Evolutionary conservation across 441 rosid genomes (phyloP), one percentile per base, ranked within the genome.

Genomic region (Metrosideros polymorpha): DNA sequence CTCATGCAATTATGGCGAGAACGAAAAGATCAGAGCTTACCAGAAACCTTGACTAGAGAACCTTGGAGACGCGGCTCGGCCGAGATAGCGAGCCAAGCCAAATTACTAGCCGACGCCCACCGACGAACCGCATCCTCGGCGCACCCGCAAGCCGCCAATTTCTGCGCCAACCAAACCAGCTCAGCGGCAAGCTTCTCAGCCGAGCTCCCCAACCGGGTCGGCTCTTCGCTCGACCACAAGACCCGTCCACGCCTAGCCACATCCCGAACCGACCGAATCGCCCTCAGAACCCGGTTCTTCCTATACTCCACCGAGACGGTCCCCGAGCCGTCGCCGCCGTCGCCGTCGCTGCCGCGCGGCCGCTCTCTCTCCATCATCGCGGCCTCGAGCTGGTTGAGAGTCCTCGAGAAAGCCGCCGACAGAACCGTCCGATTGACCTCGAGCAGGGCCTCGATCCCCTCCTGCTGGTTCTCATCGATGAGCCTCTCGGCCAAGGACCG

Each of bases 151-250:
- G 51, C 94, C 61, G 86, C 90, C 95, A 96, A 82, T 86, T 95
- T 95, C 92, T 94, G 92, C 57, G 92, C 91, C 92, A 96, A 86
- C 99, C 99, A 96, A 57, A 95, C 91, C 89, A 96, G 86, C 91
- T 96, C 99, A n/a, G 98, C 96, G 71, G 98, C 98, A 84, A 94
- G 89, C 87, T 95, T 96, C 92, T 94, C 97, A 61, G 92, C 92
- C 86, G 90, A 89, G 66, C 82, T 84, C 43, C 89, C 90, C 1
- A 90, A 89, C 85, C 90, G 90, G 82, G 86, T 84, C 87, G 61
- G 84, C 84, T 88, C 92, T 59, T 91, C 95, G 61, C 87, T 91
- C 30, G 89, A 82, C 42, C 53, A 88, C 88, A 91, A 89, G 85
- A 87, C 84, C 87, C 88, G 85, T 13, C 86, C 82, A 75, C 49